Conservation (phyloP, 441 rosid genomes). For the Melastoma candidum region DNA sequence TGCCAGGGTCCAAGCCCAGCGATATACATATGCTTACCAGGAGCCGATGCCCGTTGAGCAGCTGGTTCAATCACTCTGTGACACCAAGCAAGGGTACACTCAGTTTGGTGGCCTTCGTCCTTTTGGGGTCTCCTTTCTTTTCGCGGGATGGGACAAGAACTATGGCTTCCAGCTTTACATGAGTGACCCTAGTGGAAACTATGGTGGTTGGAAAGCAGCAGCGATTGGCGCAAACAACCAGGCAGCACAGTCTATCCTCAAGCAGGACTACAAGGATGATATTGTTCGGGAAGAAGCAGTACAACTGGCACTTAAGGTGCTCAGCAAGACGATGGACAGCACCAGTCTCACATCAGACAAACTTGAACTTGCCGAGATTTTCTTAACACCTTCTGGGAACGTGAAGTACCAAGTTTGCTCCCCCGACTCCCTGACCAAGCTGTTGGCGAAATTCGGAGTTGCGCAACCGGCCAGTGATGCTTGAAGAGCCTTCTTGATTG, state of each 20-base stretch:
- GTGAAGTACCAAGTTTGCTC: conserved; percentile 84
- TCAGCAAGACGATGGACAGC: conserved; percentile 94
- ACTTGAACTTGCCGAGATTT: conserved; percentile 85
- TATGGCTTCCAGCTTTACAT: conserved; percentile 82
- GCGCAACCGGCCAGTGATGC: conserved; percentile 66
- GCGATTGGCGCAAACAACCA: conserved; percentile 95
- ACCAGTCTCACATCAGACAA: conserved; percentile 83
- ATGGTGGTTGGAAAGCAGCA: conserved; percentile 95
- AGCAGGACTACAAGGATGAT: conserved; percentile 91
- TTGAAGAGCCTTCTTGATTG: conserved; percentile 6
- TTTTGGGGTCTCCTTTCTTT: conserved; percentile 85
- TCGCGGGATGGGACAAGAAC: conserved; percentile 96
- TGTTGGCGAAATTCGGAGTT: conserved; percentile 62
- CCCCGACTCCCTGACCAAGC: conserved; percentile 58
- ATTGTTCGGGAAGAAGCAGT: conserved; percentile 80
- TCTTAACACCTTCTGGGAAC: conserved; percentile 50
- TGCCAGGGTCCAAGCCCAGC: conserved; percentile 87
- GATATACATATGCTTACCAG: conserved; percentile 82
- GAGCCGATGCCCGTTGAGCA: conserved; percentile 98
- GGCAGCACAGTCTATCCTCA: conserved; percentile 89
- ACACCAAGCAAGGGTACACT: conserved; percentile 94
- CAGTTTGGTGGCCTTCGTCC: conserved; percentile 98
- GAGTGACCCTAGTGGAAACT: conserved; percentile 97
- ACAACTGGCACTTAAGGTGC: conserved; percentile 72
- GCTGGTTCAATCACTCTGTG: conserved; percentile 89